A percentile compares a stretch with the other conserved stretches of the same genome.
Conservation (phyloP, 2,329 filamentous ascomycete genomes). For the Stachybotrys chartarum region DNA sequence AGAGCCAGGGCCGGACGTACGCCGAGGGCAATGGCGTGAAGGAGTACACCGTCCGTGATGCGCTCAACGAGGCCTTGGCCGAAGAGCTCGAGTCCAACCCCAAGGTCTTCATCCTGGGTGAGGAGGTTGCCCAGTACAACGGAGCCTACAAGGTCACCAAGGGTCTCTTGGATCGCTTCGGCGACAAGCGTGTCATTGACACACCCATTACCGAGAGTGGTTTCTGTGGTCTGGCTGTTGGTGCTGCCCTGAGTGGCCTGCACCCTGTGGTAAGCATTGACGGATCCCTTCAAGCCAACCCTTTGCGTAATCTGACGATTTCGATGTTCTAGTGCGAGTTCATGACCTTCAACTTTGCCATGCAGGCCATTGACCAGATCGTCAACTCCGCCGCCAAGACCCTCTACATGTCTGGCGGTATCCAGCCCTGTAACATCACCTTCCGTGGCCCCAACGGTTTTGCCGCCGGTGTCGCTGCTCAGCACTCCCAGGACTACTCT, state of each 20-base stretch:
- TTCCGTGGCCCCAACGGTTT: constrained; percentile 99
- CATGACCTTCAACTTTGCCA: constrained; percentile 99
- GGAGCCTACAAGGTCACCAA: constrained; percentile 99
- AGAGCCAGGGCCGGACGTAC: constrained; percentile 44
- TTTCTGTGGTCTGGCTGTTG: constrained; percentile 88
- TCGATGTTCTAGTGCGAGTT: constrained; percentile 71
- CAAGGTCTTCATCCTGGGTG: constrained; percentile 93
- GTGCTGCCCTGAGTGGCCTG: constrained; percentile 88
- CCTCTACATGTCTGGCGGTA: constrained; percentile 99
- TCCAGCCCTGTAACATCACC: constrained; percentile 98
- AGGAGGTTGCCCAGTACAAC: constrained; percentile 99
- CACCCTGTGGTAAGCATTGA: constrained; percentile 73
- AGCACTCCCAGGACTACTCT: constrained; percentile 98
- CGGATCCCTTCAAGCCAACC: neutral
- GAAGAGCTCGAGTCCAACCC: constrained; percentile 93
- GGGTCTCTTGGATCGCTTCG: constrained; percentile 93
- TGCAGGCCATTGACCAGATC: constrained; percentile 99
- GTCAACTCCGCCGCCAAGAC: constrained; percentile 99
- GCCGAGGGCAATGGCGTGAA: constrained; percentile 59
- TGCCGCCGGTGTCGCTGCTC: constrained; percentile 86
- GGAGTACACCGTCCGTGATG: constrained; percentile 95
- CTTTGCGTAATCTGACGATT: constrained; percentile 1
- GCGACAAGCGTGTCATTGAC: constrained; percentile 95
- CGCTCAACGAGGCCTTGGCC: constrained; percentile 93
- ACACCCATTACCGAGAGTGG: constrained; percentile 97